Conservation (phyloP, 179 eudicot genomes). For the Camellia oleifera region DNA sequence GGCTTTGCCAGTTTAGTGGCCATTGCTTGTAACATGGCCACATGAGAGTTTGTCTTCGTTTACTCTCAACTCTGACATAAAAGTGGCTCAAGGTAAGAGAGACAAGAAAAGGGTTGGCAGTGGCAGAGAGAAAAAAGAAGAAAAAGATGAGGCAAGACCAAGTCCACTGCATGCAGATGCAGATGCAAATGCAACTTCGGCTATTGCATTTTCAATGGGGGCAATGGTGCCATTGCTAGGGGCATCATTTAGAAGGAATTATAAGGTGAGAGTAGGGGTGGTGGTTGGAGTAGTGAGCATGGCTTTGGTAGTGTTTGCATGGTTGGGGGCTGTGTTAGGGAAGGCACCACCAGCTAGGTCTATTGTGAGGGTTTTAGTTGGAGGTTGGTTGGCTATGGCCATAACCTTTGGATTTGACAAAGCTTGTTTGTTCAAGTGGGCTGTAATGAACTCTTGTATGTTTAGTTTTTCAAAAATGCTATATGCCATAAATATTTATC, state of each 20-base stretch:
- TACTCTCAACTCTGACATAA: conserved; percentile 26
- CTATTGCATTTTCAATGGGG: conserved; percentile 22
- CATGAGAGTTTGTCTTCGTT: conserved; percentile 21
- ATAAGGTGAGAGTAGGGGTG: conserved; percentile 19
- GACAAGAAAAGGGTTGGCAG: conserved; percentile 4
- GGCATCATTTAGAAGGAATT: conserved; percentile 19
- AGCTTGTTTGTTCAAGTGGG: conserved; percentile 21
- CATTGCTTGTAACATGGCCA: conserved; percentile 30
- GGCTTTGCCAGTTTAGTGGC: conserved; percentile 28
- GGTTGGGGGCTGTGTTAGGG: conserved; percentile 26
- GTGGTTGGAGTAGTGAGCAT: conserved; percentile 20
- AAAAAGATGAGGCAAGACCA: conserved; percentile 9
- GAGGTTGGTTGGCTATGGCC: conserved; percentile 32
- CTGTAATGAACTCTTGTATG: conserved; percentile 2
- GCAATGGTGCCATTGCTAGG: conserved; percentile 27
- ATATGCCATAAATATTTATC: too few species aligned
- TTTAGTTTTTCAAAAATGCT: background rate
- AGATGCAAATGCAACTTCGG: conserved; percentile 21
- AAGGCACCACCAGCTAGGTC: conserved; percentile 19
- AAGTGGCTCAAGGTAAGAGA: conserved; percentile 25
- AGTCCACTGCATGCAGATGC: conserved; percentile 22
- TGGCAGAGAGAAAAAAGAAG: background rate
- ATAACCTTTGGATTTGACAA: conserved; percentile 26
- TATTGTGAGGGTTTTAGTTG: conserved; percentile 14
- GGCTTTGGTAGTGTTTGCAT: conserved; percentile 24